Evolutionary conservation across 129 eudicot species (phyloP).

Genomic region (Centrapalus pauciflorus): DNA sequence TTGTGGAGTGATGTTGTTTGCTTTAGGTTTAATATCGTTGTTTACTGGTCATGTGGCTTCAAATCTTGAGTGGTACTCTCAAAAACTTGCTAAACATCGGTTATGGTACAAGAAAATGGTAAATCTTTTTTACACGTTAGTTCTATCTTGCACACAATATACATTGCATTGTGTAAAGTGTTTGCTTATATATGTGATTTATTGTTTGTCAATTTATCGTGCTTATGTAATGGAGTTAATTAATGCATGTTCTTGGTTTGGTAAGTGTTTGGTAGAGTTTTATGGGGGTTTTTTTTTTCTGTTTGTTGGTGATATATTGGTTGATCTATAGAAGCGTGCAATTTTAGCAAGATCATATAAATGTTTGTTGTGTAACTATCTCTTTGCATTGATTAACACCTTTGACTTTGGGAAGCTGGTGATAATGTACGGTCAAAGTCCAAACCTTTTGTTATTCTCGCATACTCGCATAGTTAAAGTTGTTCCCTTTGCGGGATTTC

Average conservation of each 20-base stretch:
- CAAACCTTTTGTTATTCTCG: neutral
- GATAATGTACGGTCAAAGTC: neutral
- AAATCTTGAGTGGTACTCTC: conserved; percentile 40
- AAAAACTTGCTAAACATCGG: conserved; percentile 36
- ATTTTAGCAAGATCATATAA: neutral
- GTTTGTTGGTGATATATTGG: conserved; percentile 5
- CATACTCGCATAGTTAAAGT: neutral
- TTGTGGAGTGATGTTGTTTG: conserved; percentile 49
- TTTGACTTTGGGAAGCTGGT: conserved; percentile 12
- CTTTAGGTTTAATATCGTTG: conserved; percentile 26
- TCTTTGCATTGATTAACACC: neutral
- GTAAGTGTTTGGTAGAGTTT: neutral
- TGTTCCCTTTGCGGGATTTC: neutral
- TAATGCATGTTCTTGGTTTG: neutral
- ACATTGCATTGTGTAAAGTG: neutral
- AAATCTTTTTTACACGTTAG: neutral
- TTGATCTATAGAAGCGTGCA: neutral
- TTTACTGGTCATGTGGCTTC: conserved; percentile 35
- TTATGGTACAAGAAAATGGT: conserved; percentile 46
- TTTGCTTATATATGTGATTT: neutral
- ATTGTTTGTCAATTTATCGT: neutral
- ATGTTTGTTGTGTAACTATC: conserved; percentile 1
- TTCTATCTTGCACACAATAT: neutral
- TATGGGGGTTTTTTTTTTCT: neutral
- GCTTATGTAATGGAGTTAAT: neutral